Conservation (phyloP, 345 rosid genomes). For the Capsella bursapastoris region DNA sequence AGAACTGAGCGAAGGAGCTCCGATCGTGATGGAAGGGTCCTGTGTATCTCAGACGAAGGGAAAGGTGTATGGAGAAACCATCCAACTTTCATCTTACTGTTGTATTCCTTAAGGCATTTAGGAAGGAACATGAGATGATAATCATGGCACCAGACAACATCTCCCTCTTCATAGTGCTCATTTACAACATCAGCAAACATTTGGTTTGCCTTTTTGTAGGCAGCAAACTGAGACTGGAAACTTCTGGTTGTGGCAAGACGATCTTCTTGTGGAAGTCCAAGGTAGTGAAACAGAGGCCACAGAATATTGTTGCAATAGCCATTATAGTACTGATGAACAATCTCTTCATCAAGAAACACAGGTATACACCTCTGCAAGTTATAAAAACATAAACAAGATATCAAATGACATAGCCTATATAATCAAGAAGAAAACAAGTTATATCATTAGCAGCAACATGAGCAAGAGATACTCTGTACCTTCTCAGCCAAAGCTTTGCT, state of each 20-base stretch:
- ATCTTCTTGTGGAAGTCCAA: slow-evolving; percentile 99
- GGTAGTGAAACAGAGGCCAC: slow-evolving; percentile 99
- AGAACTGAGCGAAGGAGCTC: slow-evolving; percentile 95
- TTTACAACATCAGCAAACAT: slow-evolving; percentile 99
- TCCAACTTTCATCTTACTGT: slow-evolving; percentile 93
- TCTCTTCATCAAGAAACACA: slow-evolving; percentile 97
- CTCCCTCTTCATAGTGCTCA: slow-evolving; percentile 93
- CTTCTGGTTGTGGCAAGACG: slow-evolving; percentile 98
- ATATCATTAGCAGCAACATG: slow-evolving; percentile 26
- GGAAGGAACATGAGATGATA: slow-evolving; percentile 99
- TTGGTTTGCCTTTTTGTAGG: slow-evolving; percentile 95
- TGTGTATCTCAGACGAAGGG: slow-evolving; percentile 98
- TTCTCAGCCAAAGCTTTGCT: slow-evolving; percentile 95
- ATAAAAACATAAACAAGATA: slow-evolving; percentile 7
- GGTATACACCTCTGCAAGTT: slow-evolving; percentile 92
- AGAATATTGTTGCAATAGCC: slow-evolving; percentile 98
- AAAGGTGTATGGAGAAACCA: slow-evolving; percentile 99
- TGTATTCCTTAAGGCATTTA: slow-evolving; percentile 83
- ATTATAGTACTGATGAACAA: slow-evolving; percentile 98
- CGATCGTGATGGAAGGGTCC: slow-evolving; percentile 95
- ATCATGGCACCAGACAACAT: slow-evolving; percentile 99
- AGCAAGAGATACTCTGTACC: slow-evolving; percentile 47
- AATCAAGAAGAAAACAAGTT: background rate
- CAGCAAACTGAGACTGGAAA: slow-evolving; percentile 96
- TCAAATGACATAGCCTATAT: background rate